phyloP scores from a whole-genome alignment of 2,329 filamentous ascomycete genomes.

The Colletotrichum eleusines region DNA sequence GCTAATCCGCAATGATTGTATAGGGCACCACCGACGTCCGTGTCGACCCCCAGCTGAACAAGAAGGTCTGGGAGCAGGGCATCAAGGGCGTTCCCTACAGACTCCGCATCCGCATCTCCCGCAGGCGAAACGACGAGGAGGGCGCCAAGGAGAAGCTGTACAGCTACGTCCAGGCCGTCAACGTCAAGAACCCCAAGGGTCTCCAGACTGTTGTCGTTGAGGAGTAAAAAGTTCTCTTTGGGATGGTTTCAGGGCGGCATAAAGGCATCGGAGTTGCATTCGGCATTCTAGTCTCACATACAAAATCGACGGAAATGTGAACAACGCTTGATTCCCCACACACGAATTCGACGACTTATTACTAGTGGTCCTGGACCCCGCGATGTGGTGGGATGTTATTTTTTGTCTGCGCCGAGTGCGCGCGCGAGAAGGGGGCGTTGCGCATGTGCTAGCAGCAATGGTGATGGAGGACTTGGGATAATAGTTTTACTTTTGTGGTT shows the following conservation, averaged over 20 bases:
- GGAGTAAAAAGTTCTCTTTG: slow-evolving; percentile 66
- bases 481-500: slow-evolving; percentile 25
- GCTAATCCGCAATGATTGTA: slow-evolving; percentile 43
- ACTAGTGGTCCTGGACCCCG: slow-evolving; percentile 27
- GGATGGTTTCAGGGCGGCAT: slow-evolving; percentile 58
- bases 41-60: slow-evolving; percentile 98
- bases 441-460: slow-evolving; percentile 10
- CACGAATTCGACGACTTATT: slow-evolving; percentile 41
- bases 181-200: slow-evolving; percentile 99
- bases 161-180: slow-evolving; percentile 99
- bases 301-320: slow-evolving; percentile 44
- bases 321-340: slow-evolving; percentile 43
- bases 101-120: slow-evolving; percentile 97
- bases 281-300: slow-evolving; percentile 55
- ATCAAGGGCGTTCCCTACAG: slow-evolving; percentile 99
- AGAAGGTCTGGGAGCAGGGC: slow-evolving; percentile 99
- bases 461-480: slow-evolving; percentile 30
- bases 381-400: slow-evolving; percentile 30
- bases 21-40: slow-evolving; percentile 98
- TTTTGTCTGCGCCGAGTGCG: slow-evolving; percentile 21
- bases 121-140: slow-evolving; percentile 99
- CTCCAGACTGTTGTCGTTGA: slow-evolving; percentile 91
- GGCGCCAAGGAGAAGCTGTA: slow-evolving; percentile 99
- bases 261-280: slow-evolving; percentile 60
- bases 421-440: slow-evolving; percentile 20